These are phyloP conservation scores for Phaeosphaeria sp. DNA, from an alignment of 2,329 filamentous ascomycete genomes.

Conservation along the genomic window DNA sequence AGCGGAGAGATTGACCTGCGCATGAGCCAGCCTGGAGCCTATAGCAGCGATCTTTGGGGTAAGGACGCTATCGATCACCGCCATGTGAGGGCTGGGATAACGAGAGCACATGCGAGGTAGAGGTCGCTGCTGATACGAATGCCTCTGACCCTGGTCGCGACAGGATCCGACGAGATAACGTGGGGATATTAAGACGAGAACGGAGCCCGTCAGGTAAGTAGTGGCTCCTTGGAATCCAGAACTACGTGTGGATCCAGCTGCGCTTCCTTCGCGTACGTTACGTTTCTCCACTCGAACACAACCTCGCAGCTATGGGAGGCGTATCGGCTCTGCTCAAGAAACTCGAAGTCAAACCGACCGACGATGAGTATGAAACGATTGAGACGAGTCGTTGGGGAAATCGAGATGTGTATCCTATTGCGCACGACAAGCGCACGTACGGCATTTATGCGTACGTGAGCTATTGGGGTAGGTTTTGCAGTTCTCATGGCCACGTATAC, in stretches of 20 bases:
- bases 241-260: not conserved
- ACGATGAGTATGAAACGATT: slow-evolving; percentile 21
- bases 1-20: not conserved
- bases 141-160: not conserved
- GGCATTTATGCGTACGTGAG: slow-evolving; percentile 16
- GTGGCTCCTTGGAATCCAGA: not conserved
- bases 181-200: not conserved
- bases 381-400: slow-evolving; percentile 23
- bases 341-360: slow-evolving; percentile 19
- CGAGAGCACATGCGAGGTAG: not conserved
- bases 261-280: not conserved
- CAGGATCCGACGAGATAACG: not conserved
- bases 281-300: not conserved
- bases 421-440: slow-evolving; percentile 20
- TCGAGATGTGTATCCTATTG: slow-evolving; percentile 22
- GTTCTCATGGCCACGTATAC: not conserved
- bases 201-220: not conserved
- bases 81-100: not conserved
- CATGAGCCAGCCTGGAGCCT: not conserved
- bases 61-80: not conserved
- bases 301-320: not conserved
- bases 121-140: not conserved
- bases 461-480: slow-evolving; percentile 15
- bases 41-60: not conserved
- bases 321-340: slow-evolving; percentile 10